Conservation (phyloP, 495 filamentous ascomycete species). For the Penicillium paxilli region DNA sequence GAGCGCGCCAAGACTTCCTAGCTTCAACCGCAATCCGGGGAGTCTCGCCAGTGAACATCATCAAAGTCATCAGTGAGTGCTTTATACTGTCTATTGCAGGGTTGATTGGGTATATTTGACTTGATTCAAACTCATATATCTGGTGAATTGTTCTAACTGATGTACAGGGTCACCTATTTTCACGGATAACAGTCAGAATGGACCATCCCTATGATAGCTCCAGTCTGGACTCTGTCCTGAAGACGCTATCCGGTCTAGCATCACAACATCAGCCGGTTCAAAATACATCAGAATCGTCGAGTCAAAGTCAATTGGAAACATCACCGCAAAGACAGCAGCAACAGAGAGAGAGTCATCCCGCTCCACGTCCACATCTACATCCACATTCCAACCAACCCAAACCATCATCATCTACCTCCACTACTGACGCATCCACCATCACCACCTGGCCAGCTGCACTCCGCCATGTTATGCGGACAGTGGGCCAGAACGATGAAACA, state of each 20-base stretch:
- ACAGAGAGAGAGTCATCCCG: constrained; percentile 9
- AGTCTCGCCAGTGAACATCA: no score
- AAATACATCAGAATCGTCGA: not conserved
- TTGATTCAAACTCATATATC: no score
- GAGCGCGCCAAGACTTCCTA: no score
- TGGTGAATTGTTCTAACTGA: no score
- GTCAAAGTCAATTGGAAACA: not conserved
- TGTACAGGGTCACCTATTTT: no score
- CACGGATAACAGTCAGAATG: no score
- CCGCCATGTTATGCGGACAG: constrained; percentile 59
- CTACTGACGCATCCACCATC: constrained; percentile 55
- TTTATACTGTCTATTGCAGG: no score
- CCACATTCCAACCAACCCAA: not conserved
- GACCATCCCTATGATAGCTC: constrained; percentile 38
- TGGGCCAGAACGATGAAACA: constrained; percentile 50
- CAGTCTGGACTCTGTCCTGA: constrained; percentile 55
- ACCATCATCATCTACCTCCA: constrained; percentile 11
- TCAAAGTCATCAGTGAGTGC: no score
- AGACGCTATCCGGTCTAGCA: constrained; percentile 44
- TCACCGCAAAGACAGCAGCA: not conserved
- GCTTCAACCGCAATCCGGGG: no score
- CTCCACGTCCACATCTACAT: constrained; percentile 4
- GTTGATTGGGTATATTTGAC: no score
- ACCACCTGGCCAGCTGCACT: constrained; percentile 65
- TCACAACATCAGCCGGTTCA: constrained; percentile 10